Base-by-base conservation (phyloP, 2,329 filamentous ascomycete genomes). In the Pyrenophora seminiperda region DNA sequence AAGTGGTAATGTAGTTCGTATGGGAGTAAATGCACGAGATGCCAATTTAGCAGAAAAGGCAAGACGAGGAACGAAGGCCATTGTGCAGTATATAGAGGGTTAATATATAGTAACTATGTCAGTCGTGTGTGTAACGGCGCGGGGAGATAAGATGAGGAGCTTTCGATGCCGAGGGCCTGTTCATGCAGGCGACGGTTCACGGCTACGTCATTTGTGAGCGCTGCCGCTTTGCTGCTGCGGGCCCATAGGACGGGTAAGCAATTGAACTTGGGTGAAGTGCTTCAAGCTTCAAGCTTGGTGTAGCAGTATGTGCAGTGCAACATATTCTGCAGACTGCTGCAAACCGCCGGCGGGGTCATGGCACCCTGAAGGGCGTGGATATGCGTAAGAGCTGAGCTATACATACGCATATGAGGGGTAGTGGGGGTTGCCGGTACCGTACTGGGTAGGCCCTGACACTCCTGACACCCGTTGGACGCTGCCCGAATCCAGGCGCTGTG, bases 21-120 rank as follows among this genome's bases (percentile, higher is more conserved):
- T 34, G 15, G 68, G 61, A 17, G 56, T 58, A 60, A 71, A 59
- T 41, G 68, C 63, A 56, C 70, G 68, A 55, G 64, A 54, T 4
- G 69, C 61, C 19, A 68, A 31, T 45, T 58, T 62, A 40, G 68
- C 57, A 33, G 70, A 71, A 14, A 70, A 57, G 13, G 67, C 62
- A 56, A 68, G 54, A 53, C 58, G 63, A 49, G 64, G 57, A 34
- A 59, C 30, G 20, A 58, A 51, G 50, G 64, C 47, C 67, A 73
- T 72, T 39, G 13, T 55, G 19, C 7, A 32, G n/a, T 34, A 47
- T 20, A 30, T 19, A 15, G 13, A 36, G 14, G 32, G 46, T 62
- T 56, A 58, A 62, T 62, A 61, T 32, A 31, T 56, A 45, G 45
- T 15, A 15, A 24, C 13, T 43, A 42, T 47, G 41, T 20, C 37